Conservation (phyloP, 352 stramenopile genomes). For the Phytophthora nicotianae region DNA sequence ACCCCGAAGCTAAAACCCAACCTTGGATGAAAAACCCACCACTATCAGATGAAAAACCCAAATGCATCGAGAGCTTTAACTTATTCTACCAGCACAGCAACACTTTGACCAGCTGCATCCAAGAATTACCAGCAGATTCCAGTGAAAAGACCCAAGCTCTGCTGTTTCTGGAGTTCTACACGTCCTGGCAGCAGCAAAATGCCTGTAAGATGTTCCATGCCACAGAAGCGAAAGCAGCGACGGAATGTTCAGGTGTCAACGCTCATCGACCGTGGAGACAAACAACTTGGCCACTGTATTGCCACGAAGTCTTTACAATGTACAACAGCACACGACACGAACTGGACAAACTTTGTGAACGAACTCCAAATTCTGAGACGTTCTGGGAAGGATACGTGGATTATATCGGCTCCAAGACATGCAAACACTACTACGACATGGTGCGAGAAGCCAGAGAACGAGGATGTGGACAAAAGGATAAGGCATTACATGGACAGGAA, state of each 20-base stretch:
- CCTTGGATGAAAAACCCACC: neutral
- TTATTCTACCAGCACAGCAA: constrained; percentile 50
- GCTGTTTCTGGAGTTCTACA: constrained; percentile 53
- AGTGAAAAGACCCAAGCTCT: constrained; percentile 18
- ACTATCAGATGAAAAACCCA: constrained; percentile 6
- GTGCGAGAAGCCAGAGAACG: constrained; percentile 40
- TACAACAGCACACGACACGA: constrained; percentile 53
- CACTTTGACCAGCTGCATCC: constrained; percentile 48
- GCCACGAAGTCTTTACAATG: constrained; percentile 57
- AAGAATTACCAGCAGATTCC: constrained; percentile 12
- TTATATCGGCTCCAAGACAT: constrained; percentile 55
- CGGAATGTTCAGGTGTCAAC: constrained; percentile 44
- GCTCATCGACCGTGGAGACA: constrained; percentile 53
- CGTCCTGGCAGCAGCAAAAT: constrained; percentile 49
- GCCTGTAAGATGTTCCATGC: constrained; percentile 57
- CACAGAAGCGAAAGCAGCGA: constrained; percentile 52
- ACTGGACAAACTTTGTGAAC: constrained; percentile 48
- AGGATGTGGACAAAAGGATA: constrained; percentile 30
- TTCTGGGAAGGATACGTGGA: constrained; percentile 72
- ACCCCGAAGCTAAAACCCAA: constrained; percentile 14
- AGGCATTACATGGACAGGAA: neutral
- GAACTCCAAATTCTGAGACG: constrained; percentile 46
- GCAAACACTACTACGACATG: constrained; percentile 64
- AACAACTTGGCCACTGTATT: constrained; percentile 58
- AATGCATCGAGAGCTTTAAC: constrained; percentile 58